Conservation (phyloP, 2,329 filamentous ascomycete species). For the Berkeleyomyces rouxiae region DNA sequence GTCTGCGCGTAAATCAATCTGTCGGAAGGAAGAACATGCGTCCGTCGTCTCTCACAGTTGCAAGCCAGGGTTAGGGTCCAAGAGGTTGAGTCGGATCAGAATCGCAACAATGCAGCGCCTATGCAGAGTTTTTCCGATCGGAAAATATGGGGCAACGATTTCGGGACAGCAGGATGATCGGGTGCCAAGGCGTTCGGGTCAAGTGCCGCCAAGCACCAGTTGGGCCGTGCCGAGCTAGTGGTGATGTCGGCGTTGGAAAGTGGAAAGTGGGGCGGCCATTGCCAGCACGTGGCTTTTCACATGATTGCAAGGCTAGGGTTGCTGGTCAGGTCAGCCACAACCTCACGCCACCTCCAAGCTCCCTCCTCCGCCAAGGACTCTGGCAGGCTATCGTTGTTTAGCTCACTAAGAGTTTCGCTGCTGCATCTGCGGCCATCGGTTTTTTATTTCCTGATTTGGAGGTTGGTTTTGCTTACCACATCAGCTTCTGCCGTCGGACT, state of each 20-base stretch:
- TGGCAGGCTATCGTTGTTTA: too few relatives aligned
- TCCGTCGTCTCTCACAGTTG: too few relatives aligned
- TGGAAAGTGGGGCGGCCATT: neutral
- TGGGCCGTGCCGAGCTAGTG: neutral
- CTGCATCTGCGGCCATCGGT: too few relatives aligned
- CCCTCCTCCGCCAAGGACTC: neutral
- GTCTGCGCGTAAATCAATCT: too few relatives aligned
- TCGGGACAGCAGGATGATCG: neutral
- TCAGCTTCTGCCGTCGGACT: neutral
- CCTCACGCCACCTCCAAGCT: neutral
- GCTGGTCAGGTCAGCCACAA: too few relatives aligned
- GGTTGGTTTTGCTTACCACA: neutral
- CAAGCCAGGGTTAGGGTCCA: too few relatives aligned
- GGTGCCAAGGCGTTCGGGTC: neutral
- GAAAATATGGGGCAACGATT: neutral
- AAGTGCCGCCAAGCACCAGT: neutral
- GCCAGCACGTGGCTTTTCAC: neutral
- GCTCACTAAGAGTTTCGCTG: too few relatives aligned
- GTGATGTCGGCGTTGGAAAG: neutral
- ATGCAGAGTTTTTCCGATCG: neutral
- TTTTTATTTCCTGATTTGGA: neutral
- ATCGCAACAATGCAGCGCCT: too few relatives aligned
- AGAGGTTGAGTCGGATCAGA: too few relatives aligned
- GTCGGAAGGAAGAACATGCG: too few relatives aligned
- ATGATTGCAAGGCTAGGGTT: fast-evolving